phyloP scores from a whole-genome alignment of 768 basidiomycete species.

The Paxillus involutus region DNA sequence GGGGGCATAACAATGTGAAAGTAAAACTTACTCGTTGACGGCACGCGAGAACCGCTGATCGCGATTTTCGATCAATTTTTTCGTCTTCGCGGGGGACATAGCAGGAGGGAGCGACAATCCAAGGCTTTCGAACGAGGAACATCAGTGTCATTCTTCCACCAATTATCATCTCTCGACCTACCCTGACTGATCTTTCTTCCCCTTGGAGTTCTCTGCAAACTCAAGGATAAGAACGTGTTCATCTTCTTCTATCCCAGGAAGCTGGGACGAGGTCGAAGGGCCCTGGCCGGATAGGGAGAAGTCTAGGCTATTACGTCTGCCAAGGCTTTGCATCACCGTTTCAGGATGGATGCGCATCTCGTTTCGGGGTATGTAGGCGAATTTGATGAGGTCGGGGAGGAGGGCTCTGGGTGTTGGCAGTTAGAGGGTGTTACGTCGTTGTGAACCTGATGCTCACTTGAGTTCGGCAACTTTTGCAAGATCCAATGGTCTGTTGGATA shows the following conservation, averaged over 20 bases:
- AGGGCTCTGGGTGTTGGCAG: slow-evolving; percentile 52
- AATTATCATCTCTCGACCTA: slow-evolving; percentile 6
- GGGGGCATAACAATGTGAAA: not conserved
- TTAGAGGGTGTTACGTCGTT: not conserved
- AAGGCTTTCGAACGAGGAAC: slow-evolving; percentile 8
- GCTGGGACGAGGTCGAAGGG: slow-evolving; percentile 21
- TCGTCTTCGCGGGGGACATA: slow-evolving; percentile 55
- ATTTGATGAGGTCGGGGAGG: slow-evolving; percentile 77
- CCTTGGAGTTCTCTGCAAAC: slow-evolving; percentile 47
- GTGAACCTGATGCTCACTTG: slow-evolving; percentile 48
- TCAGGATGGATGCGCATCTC: slow-evolving; percentile 57
- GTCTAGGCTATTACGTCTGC: slow-evolving; percentile 41
- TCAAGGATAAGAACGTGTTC: slow-evolving; percentile 53
- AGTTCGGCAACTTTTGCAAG: slow-evolving; percentile 78
- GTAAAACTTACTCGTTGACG: slow-evolving; percentile 58
- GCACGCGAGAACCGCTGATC: slow-evolving; percentile 65
- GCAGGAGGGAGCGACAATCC: slow-evolving; percentile 29
- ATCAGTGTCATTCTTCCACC: slow-evolving; percentile 2
- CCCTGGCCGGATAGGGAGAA: slow-evolving; percentile 30
- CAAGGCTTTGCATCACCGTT: slow-evolving; percentile 10
- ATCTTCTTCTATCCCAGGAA: slow-evolving; percentile 29
- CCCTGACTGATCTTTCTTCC: slow-evolving; percentile 31
- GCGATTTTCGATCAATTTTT: slow-evolving; percentile 69
- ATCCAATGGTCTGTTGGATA: slow-evolving; percentile 64
- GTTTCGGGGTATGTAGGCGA: slow-evolving; percentile 73